Evolutionary conservation across 768 basidiomycete species (phyloP).

Genomic region (Trametes elegans): DNA sequence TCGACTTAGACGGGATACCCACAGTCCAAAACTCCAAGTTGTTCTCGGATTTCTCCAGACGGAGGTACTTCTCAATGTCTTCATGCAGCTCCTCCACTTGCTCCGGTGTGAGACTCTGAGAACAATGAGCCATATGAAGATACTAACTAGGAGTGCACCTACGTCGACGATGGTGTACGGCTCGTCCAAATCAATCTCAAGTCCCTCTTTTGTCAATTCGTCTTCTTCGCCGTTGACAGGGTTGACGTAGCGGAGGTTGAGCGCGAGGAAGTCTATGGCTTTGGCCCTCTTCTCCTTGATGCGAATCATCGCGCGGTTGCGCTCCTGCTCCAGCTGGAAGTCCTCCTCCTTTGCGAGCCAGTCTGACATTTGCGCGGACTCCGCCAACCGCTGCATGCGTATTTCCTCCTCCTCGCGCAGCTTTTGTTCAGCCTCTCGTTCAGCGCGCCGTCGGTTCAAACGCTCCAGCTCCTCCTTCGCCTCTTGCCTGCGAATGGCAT

Average conservation of each 20-base stretch:
- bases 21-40: constrained; percentile 99
- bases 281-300: constrained; percentile 96
- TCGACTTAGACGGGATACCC: constrained; percentile 25
- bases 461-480: constrained; percentile 95
- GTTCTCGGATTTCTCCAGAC: constrained; percentile 76
- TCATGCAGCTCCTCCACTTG: constrained; percentile 94
- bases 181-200: constrained; percentile 98
- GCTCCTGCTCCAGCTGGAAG: constrained; percentile 95
- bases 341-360: constrained; percentile 98
- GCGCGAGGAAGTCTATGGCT: constrained; percentile 95
- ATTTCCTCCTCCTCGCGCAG: constrained; percentile 92
- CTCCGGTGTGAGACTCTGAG: constrained; percentile 75
- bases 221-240: constrained; percentile 66
- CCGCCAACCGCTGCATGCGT: constrained; percentile 83
- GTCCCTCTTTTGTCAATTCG: constrained; percentile 68
- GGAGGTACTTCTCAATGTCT: constrained; percentile 90
- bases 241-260: constrained; percentile 92
- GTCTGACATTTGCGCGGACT: constrained; percentile 96
- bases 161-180: constrained; percentile 98
- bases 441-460: constrained; percentile 85
- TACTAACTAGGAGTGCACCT: constrained; percentile 30
- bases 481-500: constrained; percentile 79
- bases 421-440: constrained; percentile 86
- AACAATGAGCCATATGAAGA: neutral
- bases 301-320: constrained; percentile 86